Evolutionary conservation across 169 alveolate species (phyloP).

Genomic region (Plasmodium coatneyi): DNA sequence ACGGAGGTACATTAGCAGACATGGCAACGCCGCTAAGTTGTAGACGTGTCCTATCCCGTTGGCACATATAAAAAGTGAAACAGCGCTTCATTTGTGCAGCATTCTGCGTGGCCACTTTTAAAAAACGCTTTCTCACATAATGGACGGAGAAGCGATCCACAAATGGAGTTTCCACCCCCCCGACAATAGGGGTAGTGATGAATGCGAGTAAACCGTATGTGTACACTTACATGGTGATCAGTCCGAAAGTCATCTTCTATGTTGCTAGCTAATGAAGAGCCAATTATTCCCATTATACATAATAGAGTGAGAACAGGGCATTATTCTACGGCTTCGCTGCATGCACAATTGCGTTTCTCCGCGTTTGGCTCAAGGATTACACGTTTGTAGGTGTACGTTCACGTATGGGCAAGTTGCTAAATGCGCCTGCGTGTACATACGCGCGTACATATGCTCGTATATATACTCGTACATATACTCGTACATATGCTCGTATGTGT

Average conservation of each 20-base stretch:
- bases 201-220: neutral
- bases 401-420: neutral
- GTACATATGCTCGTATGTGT: neutral
- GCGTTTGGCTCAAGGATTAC: neutral
- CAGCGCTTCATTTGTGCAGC: neutral
- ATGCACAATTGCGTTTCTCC: constrained; percentile 2
- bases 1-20: neutral
- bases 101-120: neutral
- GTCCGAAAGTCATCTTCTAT: constrained; percentile 15
- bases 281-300: constrained; percentile 72
- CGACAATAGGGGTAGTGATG: neutral
- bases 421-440: neutral
- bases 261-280: constrained; percentile 29
- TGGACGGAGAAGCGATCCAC: neutral
- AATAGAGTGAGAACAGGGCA: constrained; percentile 6
- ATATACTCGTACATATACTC: neutral
- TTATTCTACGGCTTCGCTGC: neutral
- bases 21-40: neutral
- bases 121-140: neutral
- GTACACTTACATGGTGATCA: neutral
- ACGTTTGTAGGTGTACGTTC: neutral
- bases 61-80: neutral
- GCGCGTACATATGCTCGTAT: neutral
- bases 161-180: neutral
- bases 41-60: neutral